phyloP scores from a whole-genome alignment of 805 yeast genomes.

The Millerago galiae region DNA sequence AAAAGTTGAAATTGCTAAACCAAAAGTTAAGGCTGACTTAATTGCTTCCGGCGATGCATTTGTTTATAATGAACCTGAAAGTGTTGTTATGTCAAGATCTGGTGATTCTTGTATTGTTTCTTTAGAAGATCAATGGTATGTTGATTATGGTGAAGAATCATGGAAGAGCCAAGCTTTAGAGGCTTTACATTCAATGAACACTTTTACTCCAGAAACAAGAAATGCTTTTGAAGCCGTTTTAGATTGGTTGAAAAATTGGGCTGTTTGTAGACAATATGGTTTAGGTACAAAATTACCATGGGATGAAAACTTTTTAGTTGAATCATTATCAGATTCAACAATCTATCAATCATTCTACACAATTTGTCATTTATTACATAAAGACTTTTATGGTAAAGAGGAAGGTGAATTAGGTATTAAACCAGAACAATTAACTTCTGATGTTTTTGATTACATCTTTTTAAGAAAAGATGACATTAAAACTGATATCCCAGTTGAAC shows the following conservation, averaged over 20 bases:
- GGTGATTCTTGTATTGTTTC: conserved; percentile 97
- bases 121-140: conserved; percentile 96
- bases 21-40: conserved; percentile 77
- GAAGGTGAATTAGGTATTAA: conserved; percentile 67
- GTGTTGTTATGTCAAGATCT: conserved; percentile 82
- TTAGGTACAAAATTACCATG: conserved; percentile 93
- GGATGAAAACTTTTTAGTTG: conserved; percentile 91
- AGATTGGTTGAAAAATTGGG: conserved; percentile 98
- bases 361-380: conserved; percentile 76
- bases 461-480: conserved; percentile 55
- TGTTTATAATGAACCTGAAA: conserved; percentile 92
- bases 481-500: conserved; percentile 54
- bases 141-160: conserved; percentile 90
- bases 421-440: conserved; percentile 85
- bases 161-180: conserved; percentile 84
- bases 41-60: conserved; percentile 75
- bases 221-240: conserved; percentile 91
- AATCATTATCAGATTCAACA: conserved; percentile 93
- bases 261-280: conserved; percentile 94
- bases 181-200: conserved; percentile 68
- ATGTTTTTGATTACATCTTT: conserved; percentile 88
- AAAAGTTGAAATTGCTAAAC: conserved; percentile 86
- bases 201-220: conserved; percentile 76
- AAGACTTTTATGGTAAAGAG: conserved; percentile 75
- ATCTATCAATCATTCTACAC: conserved; percentile 94